These are phyloP conservation scores for Cucurbita ficifolia DNA, from an alignment of 306 rosid species.

Conservation along the genomic window DNA sequence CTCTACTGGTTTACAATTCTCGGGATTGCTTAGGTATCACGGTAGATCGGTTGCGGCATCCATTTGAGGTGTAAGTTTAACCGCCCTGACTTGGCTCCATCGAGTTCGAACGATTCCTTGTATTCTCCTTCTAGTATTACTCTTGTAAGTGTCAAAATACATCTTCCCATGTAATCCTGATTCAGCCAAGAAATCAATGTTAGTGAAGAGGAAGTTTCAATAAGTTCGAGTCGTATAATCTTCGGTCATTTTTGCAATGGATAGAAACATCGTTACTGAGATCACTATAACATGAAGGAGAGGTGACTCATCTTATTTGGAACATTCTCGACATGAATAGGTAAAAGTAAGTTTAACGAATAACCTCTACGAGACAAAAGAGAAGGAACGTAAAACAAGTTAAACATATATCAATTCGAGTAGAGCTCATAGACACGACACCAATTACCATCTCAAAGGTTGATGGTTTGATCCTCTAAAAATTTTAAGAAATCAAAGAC, in stretches of 20 bases:
- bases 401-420: neutral
- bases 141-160: constrained; percentile 76
- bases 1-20: neutral
- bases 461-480: neutral
- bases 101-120: constrained; percentile 57
- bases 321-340: neutral
- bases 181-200: neutral
- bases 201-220: neutral
- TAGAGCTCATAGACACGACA: neutral
- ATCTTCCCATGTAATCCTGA: constrained; percentile 91
- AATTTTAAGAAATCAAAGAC: neutral
- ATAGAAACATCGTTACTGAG: neutral
- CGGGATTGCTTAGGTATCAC: constrained; percentile 39
- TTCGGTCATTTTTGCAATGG: neutral
- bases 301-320: neutral
- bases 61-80: constrained; percentile 78
- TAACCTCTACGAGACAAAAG: neutral
- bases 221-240: neutral
- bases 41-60: constrained; percentile 79
- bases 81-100: constrained; percentile 70
- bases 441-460: neutral
- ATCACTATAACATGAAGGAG: neutral
- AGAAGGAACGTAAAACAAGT: neutral
- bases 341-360: neutral
- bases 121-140: constrained; percentile 82